Percentiles rank a stretch among this genome's conserved stretches.
Conservation (phyloP, 169 alveolate species). For the Eimeria sp. region DNA sequence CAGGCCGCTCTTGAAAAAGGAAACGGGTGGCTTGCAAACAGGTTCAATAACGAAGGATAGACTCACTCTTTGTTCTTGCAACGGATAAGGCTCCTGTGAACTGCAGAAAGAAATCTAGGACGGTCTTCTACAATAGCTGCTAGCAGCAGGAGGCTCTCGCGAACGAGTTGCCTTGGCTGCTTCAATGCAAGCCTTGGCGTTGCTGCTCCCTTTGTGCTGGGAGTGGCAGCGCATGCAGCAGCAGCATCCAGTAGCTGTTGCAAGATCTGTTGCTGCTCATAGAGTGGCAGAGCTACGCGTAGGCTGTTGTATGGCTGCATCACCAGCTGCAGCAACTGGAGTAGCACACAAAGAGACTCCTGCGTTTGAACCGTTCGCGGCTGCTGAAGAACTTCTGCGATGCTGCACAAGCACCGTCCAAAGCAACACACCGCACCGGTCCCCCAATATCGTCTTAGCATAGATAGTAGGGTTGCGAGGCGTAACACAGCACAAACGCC, state of each 20-base stretch:
- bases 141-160: conserved; percentile 68
- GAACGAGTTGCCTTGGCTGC: conserved; percentile 57
- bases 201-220: neutral
- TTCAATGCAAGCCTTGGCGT: conserved; percentile 27
- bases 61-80: conserved; percentile 65
- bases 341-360: conserved; percentile 45
- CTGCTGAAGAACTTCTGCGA: conserved; percentile 63
- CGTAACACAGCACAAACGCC: neutral
- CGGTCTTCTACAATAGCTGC: conserved; percentile 73
- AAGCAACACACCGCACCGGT: too few relatives aligned
- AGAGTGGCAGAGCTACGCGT: conserved; percentile 39
- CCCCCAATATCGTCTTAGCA: neutral
- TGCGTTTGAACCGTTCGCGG: conserved; percentile 41
- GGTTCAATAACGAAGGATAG: neutral
- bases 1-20: neutral
- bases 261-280: conserved; percentile 74
- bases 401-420: conserved; percentile 60
- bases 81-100: conserved; percentile 65
- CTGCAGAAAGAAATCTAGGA: conserved; percentile 51
- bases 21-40: neutral
- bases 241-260: conserved; percentile 62
- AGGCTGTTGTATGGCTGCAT: conserved; percentile 67
- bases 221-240: conserved; percentile 13
- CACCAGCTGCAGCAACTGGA: conserved; percentile 70
- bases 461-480: neutral